Conservation (phyloP, 768 basidiomycete genomes). For the Termitomyces eurrhizus region DNA sequence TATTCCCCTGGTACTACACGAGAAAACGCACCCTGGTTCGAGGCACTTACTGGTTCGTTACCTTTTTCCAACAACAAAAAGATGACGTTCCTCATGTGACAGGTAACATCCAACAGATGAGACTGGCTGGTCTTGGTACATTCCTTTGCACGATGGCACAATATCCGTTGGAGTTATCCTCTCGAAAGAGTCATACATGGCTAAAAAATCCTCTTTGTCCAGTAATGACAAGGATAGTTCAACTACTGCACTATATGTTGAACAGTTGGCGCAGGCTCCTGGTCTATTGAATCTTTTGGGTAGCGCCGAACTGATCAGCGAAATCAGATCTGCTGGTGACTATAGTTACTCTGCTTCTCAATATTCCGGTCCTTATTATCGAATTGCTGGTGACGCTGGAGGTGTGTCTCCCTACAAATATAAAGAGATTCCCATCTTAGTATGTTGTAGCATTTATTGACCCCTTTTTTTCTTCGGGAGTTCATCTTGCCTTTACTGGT, state of each 20-base stretch:
- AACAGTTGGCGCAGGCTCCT: slow-evolving; percentile 13
- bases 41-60: slow-evolving; percentile 47
- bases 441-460: slow-evolving; percentile 37
- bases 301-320: neutral
- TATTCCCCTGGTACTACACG: slow-evolving; percentile 39
- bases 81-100: neutral
- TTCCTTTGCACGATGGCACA: slow-evolving; percentile 47
- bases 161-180: slow-evolving; percentile 49
- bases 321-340: neutral
- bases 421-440: neutral
- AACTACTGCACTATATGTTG: slow-evolving; percentile 32
- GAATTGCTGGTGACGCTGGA: slow-evolving; percentile 36
- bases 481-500: slow-evolving; percentile 30
- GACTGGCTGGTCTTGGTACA: slow-evolving; percentile 55
- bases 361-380: neutral
- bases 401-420: slow-evolving; percentile 19
- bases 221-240: slow-evolving; percentile 14
- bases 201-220: slow-evolving; percentile 24
- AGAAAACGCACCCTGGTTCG: slow-evolving; percentile 48
- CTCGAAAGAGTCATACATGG: slow-evolving; percentile 31
- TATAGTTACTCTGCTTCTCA: neutral
- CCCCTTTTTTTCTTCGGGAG: slow-evolving; percentile 33
- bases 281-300: neutral
- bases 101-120: slow-evolving; percentile 30
- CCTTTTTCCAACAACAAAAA: too few relatives aligned